Percentiles rank a stretch among this genome's conserved stretches.
phyloP scores from a whole-genome alignment of 2,329 filamentous ascomycete species.

The Colletotrichum sp. region DNA sequence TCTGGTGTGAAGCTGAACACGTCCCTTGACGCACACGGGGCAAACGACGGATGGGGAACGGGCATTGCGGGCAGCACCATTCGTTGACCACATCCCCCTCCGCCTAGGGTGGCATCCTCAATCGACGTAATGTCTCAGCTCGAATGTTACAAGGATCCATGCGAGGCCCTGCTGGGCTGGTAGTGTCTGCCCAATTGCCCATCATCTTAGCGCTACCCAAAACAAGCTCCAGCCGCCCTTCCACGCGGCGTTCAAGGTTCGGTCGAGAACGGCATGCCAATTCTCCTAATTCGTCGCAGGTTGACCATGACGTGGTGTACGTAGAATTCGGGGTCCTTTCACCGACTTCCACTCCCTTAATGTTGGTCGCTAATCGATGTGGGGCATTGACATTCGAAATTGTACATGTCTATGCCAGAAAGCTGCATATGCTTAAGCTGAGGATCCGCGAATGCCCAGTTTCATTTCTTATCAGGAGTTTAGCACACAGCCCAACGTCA shows the following conservation, averaged over 20 bases:
- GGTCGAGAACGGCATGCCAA: not conserved
- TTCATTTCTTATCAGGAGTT: not conserved
- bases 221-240: not conserved
- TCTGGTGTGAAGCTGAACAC: not conserved
- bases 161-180: not conserved
- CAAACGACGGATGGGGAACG: not conserved
- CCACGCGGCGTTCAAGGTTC: not conserved
- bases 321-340: not conserved
- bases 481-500: not conserved
- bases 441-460: not conserved
- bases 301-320: not conserved
- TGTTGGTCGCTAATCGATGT: not conserved
- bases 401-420: not conserved
- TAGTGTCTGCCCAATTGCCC: not conserved
- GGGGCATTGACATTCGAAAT: not conserved
- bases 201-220: not conserved
- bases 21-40: not conserved
- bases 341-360: not conserved
- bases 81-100: not conserved
- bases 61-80: not conserved
- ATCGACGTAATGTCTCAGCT: not conserved
- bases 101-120: not conserved
- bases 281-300: not conserved
- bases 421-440: not conserved
- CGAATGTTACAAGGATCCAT: not conserved